Conservation (phyloP, 148 eudicot species). For the Vaccinium darrowii region DNA sequence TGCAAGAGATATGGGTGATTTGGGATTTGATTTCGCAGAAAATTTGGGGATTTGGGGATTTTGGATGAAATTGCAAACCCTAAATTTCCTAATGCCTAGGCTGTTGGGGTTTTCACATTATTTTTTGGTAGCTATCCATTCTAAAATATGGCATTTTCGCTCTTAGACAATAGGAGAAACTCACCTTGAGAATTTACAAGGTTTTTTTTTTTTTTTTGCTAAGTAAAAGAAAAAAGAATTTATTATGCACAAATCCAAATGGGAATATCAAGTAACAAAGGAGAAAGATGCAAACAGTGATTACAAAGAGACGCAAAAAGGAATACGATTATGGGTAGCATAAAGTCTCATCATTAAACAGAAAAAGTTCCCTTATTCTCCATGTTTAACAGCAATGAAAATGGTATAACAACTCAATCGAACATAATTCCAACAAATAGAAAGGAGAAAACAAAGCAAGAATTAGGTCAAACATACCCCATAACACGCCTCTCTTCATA, state of each 20-base stretch:
- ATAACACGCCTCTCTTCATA: constrained; percentile 70
- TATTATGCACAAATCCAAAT: neutral
- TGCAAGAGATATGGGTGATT: too few species aligned
- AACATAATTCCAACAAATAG: neutral
- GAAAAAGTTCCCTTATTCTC: neutral
- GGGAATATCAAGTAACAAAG: neutral
- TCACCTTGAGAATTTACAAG: too few species aligned
- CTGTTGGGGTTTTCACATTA: too few species aligned
- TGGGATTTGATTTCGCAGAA: too few species aligned
- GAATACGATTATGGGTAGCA: neutral
- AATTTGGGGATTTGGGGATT: too few species aligned
- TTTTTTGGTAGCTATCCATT: too few species aligned
- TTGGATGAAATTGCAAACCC: too few species aligned
- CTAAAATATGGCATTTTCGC: too few species aligned
- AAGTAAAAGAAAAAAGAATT: neutral
- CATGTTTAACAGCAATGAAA: neutral
- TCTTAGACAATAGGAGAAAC: too few species aligned
- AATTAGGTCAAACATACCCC: constrained; percentile 49
- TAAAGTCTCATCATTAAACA: neutral
- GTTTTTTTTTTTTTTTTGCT: too few species aligned
- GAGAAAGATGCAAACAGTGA: neutral
- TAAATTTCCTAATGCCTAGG: too few species aligned
- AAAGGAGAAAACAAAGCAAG: neutral
- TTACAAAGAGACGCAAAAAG: neutral
- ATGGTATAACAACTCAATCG: neutral